These are phyloP conservation scores for Flaveria trinervia DNA, from an alignment of 129 eudicot genomes.

Conservation along the genomic window DNA sequence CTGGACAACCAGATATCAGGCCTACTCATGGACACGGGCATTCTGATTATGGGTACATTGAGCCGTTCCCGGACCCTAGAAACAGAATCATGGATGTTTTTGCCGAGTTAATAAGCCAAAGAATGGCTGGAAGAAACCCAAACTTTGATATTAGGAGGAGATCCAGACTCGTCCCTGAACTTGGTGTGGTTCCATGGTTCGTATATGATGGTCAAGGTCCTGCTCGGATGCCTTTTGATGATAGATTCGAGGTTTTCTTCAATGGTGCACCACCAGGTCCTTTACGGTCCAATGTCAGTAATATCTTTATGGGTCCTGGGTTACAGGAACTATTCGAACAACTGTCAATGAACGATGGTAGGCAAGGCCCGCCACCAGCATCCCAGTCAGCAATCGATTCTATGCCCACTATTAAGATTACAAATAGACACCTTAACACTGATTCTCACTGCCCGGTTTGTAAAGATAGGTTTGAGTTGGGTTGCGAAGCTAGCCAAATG, in stretches of 20 bases:
- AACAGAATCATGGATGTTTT: slow-evolving; percentile 63
- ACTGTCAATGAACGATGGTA: slow-evolving; percentile 49
- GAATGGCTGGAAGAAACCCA: slow-evolving; percentile 67
- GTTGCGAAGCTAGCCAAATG: slow-evolving; percentile 78
- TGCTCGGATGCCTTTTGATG: slow-evolving; percentile 44
- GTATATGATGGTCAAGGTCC: slow-evolving; percentile 65
- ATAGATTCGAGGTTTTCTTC: slow-evolving; percentile 59
- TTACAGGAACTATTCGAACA: slow-evolving; percentile 73
- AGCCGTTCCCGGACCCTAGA: slow-evolving; percentile 57
- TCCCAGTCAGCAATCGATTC: slow-evolving; percentile 84
- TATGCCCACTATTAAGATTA: slow-evolving; percentile 80
- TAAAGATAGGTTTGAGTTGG: slow-evolving; percentile 78
- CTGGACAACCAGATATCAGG: slow-evolving; percentile 38
- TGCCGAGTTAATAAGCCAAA: slow-evolving; percentile 61
- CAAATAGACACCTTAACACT: slow-evolving; percentile 65
- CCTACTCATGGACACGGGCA: slow-evolving; percentile 38
- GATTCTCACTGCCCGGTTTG: slow-evolving; percentile 97
- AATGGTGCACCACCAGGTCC: slow-evolving; percentile 58
- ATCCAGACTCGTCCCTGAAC: slow-evolving; percentile 49
- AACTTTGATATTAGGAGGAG: slow-evolving; percentile 52
- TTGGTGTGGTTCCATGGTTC: slow-evolving; percentile 60
- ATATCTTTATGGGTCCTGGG: slow-evolving; percentile 63
- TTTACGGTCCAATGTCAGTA: slow-evolving; percentile 48
- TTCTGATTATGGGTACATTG: slow-evolving; percentile 52
- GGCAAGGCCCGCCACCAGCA: slow-evolving; percentile 97